phyloP scores from a whole-genome alignment of 2,329 filamentous ascomycete species.

The Myriangium duriaei region DNA sequence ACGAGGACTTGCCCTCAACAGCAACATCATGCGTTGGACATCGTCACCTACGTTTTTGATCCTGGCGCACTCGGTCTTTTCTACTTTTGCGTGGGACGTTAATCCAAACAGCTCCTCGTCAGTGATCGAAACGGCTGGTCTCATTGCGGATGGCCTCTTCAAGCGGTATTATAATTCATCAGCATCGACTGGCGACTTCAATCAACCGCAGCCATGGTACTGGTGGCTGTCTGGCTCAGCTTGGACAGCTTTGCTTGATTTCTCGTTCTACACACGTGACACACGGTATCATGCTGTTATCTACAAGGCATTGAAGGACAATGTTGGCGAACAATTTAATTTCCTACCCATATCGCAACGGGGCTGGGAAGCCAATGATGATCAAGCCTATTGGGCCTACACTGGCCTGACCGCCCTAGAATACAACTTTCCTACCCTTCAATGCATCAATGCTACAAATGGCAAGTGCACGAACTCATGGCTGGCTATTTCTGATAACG shows the following conservation, averaged over 20 bases:
- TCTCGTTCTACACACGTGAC: constrained; percentile 35
- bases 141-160: too few species aligned
- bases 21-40: too few species aligned
- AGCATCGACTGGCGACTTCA: too few species aligned
- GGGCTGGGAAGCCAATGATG: constrained; percentile 35
- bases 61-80: too few species aligned
- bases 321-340: constrained; percentile 29
- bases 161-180: too few species aligned
- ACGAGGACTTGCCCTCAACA: too few species aligned
- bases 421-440: constrained; percentile 59
- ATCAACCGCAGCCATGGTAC: constrained; percentile 48
- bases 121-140: too few species aligned
- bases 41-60: too few species aligned
- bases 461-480: constrained; percentile 51
- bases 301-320: constrained; percentile 31
- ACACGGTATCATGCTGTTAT: constrained; percentile 29
- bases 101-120: too few species aligned
- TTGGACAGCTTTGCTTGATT: constrained; percentile 22
- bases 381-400: constrained; percentile 73
- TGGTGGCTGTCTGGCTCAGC: constrained; percentile 31
- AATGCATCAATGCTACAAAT: constrained; percentile 43
- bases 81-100: too few species aligned
- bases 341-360: constrained; percentile 29
- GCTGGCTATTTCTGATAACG: constrained; percentile 65
- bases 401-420: constrained; percentile 69